Evolutionary conservation across 306 rosid species (phyloP), one percentile per base, ranked within the genome.

Genomic region (Dicorynia guianensis): DNA sequence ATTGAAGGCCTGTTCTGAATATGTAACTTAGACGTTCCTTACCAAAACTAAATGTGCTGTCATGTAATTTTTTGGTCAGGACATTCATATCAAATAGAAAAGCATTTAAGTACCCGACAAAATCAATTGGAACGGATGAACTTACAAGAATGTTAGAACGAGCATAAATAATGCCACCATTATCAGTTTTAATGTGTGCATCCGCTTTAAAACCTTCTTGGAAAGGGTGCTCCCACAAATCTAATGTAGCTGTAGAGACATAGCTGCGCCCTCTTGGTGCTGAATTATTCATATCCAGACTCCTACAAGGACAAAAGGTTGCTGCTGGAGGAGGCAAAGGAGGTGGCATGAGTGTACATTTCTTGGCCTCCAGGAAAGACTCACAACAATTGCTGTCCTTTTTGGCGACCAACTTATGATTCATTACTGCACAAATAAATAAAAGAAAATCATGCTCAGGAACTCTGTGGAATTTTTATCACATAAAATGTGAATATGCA

Each of bases 141-240:
- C 98, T 95, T 83, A 92, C 98, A 71, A 95, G 86, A 80, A 95
- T 69, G 73, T 76, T 79, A 55, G 96, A 83, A 81, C 92, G 98
- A 7, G 96, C 96, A 76, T 86, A 89, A 59, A 90, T 42, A 77
- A 75, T 80, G 76, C 89, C 93, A 67, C 90, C 93, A 36, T 73
- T 79, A 49, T 85, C 91, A 62, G 95, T 92, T 43, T 77, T 76
- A 48, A 95, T 72, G 74, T 67, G 63, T 81, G 90, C 96, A 83
- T 95, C 98, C 56, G 98, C 97, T 77, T 76, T 79, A 81, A 83
- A 86, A 49, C 91, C 93, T 87, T 85, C 86, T 34, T 87, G 73
- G 61, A 92, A 92, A 40, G 90, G 90, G 46, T 85, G 89, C 15
- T 84, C 90, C 96, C 96, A 92, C 73, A 88, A 57, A 72, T 92